Base-by-base conservation (phyloP, 73 alveolate species). In the Paraurostyla sp. region DNA sequence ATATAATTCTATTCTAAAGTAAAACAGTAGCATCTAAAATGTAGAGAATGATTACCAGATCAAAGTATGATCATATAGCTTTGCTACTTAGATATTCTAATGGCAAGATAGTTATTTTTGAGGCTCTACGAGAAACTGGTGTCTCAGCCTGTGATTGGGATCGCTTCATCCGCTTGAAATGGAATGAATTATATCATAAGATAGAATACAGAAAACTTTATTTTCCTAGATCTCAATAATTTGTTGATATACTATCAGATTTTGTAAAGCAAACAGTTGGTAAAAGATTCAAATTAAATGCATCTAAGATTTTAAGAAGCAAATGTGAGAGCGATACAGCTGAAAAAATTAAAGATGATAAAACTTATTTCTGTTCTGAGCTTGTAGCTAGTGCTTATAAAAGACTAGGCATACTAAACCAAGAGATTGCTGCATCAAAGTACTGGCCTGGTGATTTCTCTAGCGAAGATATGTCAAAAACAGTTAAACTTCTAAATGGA, bases 21-120 rank as follows among this genome's bases (percentile, higher is more conserved):
- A 92, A 85, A 78, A 80, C 92, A 46, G 46, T 91, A 15, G 83
- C 85, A 42, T 80, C 97, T 0, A 83, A 90, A 45, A 27, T 90
- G 35, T 92, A 96, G 46, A 88, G 99, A 50, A 49, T 93, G 29
- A 46, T 96, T 25, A 96, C 99, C 18, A 69, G 95, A 0, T 62
- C 96, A 45, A 94, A 96, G 46, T 94, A 92, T 73, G 99, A 96
- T 88, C 99, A 96, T 83, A 96, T 95, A 0, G 99, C 98, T 2
- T 41, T 96, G 54, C 63, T 96, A 11, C 58, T 96, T 43, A 71
- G 87, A 76, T 93, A 57, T 65, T 30, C 91, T n/a, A 68, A 89
- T 30, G 97, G 95, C 2, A 69, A 88, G 63, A 41, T 95, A 22
- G 92, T 62, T 25, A 7, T 95, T 40, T 91, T 96, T 48, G 98